phyloP scores from a whole-genome alignment of 306 rosid species.

The Fagus sylvatica region DNA sequence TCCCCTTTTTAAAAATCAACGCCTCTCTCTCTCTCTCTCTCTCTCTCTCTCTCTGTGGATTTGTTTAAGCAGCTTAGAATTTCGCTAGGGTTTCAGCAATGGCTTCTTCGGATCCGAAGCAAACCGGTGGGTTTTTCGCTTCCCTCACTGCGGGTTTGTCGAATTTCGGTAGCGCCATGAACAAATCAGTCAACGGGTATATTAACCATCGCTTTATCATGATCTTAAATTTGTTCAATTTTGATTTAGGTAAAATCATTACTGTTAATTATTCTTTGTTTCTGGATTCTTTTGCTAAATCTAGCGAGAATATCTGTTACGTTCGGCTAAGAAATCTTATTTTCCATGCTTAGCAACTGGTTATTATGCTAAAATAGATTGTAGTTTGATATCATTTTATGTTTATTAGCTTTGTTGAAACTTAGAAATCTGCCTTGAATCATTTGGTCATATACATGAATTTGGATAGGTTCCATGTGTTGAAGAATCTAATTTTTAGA shows the following conservation, averaged over 20 bases:
- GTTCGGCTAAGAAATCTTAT: not conserved
- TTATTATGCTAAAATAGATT: too few species aligned
- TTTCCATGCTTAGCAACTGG: not conserved
- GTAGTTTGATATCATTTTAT: not conserved
- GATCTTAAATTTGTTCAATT: not conserved
- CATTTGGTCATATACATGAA: too few species aligned
- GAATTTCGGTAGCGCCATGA: slow-evolving; percentile 54
- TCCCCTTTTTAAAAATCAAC: not conserved
- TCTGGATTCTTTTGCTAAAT: not conserved
- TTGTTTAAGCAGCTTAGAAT: not conserved
- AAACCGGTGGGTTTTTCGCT: slow-evolving; percentile 61
- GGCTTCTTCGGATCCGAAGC: slow-evolving; percentile 71
- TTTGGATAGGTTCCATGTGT: not conserved
- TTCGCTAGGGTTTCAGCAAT: slow-evolving; percentile 32
- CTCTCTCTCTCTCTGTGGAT: not conserved
- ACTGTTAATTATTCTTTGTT: slow-evolving; percentile 2
- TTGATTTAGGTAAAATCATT: not conserved
- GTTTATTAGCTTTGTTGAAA: not conserved
- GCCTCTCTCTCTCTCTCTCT: not conserved
- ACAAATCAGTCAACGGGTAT: slow-evolving; percentile 82
- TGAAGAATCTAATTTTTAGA: slow-evolving; percentile 11
- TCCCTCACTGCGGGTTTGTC: slow-evolving; percentile 68
- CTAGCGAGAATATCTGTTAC: not conserved
- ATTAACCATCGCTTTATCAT: not conserved
- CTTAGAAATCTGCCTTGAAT: not conserved